Evolutionary conservation across 2,329 filamentous ascomycete species (phyloP), one percentile per base, ranked within the genome.

Genomic region (Colletotrichum kahawae): DNA sequence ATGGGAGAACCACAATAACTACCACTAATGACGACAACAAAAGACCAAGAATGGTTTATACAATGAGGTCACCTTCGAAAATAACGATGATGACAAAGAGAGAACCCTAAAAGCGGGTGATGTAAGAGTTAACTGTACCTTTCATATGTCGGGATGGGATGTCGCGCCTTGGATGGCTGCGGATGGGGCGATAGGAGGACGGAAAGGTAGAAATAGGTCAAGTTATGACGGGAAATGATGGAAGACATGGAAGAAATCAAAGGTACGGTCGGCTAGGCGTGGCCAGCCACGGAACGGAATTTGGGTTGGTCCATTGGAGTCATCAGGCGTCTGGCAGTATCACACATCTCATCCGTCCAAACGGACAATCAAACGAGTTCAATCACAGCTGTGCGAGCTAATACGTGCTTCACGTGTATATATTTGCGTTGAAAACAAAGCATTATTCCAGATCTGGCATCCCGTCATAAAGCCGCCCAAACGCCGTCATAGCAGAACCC

Each of bases 321-420:
- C 31, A 51, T 21, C 8, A 36, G 57, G 73, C 72, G 68, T 72
- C 31, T 36, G 63, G 63, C 56, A 67, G 63, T 64, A 51, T 51
- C 69, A 60, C 72, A 75, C 72, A 75, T 73, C 69, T 73, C 69
- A 65, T 68, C 29, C 34, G 72, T 67, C 68, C 33, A 54, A 34
- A 34, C 24, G 62, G 68, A 67, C 54, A 24, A 24, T 38, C 38
- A 51, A 36, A 43, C 7, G 59, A 59, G 51, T 31, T 24, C 48
- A 34, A 43, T 27, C 12, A 56, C 12, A 10, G 14, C 4, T 51
- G 3, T 51, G 43, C 43, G 12, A 2, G 3, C n/a, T 51, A 3
- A 4, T 51, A 7, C 7, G 21, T 13, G 43, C 12, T n/a, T 21
- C n/a, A 51, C 2, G 1, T 51, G 10, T 21, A 13, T 21, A 31